A percentile compares a stretch with the other conserved stretches of the same genome.
Evolutionary conservation across 495 filamentous ascomycete species (phyloP).

Genomic region (Xanthoparmelia taractica): DNA sequence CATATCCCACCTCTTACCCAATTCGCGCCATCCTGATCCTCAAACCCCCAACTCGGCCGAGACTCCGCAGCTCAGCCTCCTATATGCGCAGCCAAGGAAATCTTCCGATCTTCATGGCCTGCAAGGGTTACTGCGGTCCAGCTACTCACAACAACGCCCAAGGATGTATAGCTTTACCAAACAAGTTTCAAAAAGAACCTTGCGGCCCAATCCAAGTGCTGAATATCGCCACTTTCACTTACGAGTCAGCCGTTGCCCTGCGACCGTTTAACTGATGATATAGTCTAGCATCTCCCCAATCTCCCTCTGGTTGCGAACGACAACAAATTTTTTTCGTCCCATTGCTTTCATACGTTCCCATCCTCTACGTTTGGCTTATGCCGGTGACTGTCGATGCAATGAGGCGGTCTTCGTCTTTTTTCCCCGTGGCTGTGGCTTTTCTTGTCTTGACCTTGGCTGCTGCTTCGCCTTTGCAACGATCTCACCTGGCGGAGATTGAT

Average conservation of each 20-base stretch:
- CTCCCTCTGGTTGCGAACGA: background rate
- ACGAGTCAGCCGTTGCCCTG: background rate
- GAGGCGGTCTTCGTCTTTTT: background rate
- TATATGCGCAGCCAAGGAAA: constrained; percentile 6
- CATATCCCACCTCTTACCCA: background rate
- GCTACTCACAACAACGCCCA: background rate
- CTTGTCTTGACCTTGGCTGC: background rate
- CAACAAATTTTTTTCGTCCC: background rate
- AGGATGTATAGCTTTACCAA: background rate
- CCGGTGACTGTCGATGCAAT: background rate
- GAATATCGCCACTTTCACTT: background rate
- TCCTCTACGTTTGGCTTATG: background rate
- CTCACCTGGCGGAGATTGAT: background rate
- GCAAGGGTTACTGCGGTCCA: constrained; percentile 1
- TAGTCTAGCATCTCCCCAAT: constrained; percentile 8
- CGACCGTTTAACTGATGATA: constrained; percentile 7
- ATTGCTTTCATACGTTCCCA: background rate
- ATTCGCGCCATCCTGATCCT: background rate
- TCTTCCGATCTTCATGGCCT: background rate
- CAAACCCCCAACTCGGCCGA: background rate
- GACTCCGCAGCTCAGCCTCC: background rate
- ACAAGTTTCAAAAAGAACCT: constrained; percentile 5
- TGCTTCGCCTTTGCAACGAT: constrained; percentile 4
- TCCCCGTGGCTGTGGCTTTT: background rate
- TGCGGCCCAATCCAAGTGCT: constrained; percentile 4